Evolutionary conservation across 139 green algal genomes (phyloP).

Genomic region (Coccomyxa sp.): DNA sequence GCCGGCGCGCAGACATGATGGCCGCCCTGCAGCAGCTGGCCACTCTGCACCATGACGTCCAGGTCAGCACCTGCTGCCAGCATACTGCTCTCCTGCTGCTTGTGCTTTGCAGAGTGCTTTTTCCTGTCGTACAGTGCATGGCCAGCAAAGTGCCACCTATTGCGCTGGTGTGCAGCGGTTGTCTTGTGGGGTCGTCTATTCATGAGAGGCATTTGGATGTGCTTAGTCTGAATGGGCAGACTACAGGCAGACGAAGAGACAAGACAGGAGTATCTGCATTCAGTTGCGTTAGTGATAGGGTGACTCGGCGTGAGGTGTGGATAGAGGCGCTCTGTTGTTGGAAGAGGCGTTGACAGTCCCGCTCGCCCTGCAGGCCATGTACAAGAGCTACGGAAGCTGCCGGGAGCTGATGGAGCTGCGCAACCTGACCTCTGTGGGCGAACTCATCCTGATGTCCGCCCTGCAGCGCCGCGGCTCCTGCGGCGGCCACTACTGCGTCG

Average conservation of each 20-base stretch:
- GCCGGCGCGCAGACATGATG: constrained; percentile 58
- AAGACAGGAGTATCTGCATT: too few species aligned
- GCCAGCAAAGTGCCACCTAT: too few species aligned
- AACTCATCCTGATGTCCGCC: constrained; percentile 78
- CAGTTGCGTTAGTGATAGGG: too few species aligned
- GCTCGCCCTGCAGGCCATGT: constrained; percentile 25
- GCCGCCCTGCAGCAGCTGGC: constrained; percentile 40
- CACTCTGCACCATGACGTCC: constrained; percentile 54
- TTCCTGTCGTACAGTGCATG: too few species aligned
- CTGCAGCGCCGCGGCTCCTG: constrained; percentile 79
- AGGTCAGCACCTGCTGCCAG: constrained; percentile 2
- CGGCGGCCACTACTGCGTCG: constrained; percentile 75
- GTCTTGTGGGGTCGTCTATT: too few species aligned
- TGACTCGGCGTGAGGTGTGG: too few species aligned
- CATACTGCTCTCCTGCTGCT: not conserved
- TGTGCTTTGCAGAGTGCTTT: not conserved
- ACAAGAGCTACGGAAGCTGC: constrained; percentile 47
- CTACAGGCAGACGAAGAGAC: too few species aligned
- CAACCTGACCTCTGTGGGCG: constrained; percentile 81
- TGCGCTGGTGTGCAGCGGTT: too few species aligned
- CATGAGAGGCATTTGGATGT: too few species aligned
- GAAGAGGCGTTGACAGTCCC: too few species aligned
- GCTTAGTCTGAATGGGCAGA: too few species aligned
- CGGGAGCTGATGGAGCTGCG: constrained; percentile 78
- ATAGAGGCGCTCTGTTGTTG: too few species aligned